phyloP scores from a whole-genome alignment of 257 asterid species.

The Nicotiana benthamiana region DNA sequence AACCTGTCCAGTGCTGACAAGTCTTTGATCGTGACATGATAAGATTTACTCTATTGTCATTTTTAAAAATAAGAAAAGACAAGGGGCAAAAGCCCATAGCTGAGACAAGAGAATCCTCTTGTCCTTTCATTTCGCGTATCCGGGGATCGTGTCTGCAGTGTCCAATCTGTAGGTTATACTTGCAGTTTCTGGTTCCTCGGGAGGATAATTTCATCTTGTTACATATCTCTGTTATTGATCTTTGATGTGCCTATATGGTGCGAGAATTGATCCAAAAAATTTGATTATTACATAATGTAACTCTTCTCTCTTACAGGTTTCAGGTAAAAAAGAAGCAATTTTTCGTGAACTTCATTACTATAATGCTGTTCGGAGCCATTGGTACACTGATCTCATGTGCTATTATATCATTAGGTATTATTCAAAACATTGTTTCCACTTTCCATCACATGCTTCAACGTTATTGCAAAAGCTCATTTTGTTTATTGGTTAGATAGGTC shows the following conservation, averaged over 20 bases:
- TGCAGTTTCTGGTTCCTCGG: background rate
- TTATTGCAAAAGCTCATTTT: background rate
- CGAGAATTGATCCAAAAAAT: background rate
- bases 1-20: background rate
- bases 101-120: background rate
- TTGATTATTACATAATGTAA: background rate
- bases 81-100: background rate
- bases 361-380: slow-evolving; percentile 36
- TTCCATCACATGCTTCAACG: background rate
- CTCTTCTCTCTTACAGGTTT: slow-evolving; percentile 20
- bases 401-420: slow-evolving; percentile 30
- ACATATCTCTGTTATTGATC: background rate
- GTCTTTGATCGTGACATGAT: background rate
- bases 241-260: background rate
- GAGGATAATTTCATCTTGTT: background rate
- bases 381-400: slow-evolving; percentile 37
- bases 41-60: background rate
- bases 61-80: background rate
- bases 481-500: slow-evolving; percentile 5
- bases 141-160: background rate
- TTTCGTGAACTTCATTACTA: slow-evolving; percentile 41
- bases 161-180: background rate
- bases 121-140: background rate
- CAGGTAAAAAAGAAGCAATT: slow-evolving; percentile 46
- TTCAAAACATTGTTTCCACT: background rate